Percentiles rank a stretch among this genome's conserved stretches.
Evolutionary conservation across 2,329 filamentous ascomycete species (phyloP).

Genomic region (Didymella keratinophila): DNA sequence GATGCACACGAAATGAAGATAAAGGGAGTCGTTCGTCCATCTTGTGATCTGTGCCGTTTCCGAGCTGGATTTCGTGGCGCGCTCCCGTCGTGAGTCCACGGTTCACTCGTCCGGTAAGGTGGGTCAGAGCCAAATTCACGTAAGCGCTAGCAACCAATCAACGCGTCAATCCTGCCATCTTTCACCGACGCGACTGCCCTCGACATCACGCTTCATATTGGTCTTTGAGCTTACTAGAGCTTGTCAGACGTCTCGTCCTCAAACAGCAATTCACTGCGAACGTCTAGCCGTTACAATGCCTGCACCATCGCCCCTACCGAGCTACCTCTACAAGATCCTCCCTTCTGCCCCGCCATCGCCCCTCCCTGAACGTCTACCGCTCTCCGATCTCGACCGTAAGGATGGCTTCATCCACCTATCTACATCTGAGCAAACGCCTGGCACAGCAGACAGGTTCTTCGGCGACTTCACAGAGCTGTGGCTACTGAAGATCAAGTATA

Average conservation of each 20-base stretch:
- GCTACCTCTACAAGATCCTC: slow-evolving; percentile 67
- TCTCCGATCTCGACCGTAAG: slow-evolving; percentile 66
- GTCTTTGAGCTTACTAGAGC: neutral
- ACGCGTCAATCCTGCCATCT: slow-evolving; percentile 11
- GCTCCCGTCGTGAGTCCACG: slow-evolving; percentile 20
- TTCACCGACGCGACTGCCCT: slow-evolving; percentile 10
- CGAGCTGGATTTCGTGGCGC: slow-evolving; percentile 23
- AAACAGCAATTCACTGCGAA: neutral
- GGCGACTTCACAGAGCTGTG: slow-evolving; percentile 52
- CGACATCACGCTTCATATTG: slow-evolving; percentile 3
- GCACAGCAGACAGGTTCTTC: slow-evolving; percentile 48
- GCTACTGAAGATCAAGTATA: slow-evolving; percentile 63
- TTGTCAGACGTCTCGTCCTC: neutral
- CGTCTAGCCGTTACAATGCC: slow-evolving; percentile 31
- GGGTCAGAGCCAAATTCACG: slow-evolving; percentile 1
- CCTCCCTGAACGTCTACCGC: slow-evolving; percentile 63
- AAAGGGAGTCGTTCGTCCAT: slow-evolving; percentile 12
- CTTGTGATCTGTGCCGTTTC: slow-evolving; percentile 19
- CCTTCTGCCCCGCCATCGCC: slow-evolving; percentile 61
- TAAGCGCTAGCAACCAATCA: slow-evolving; percentile 13
- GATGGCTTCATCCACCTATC: slow-evolving; percentile 71
- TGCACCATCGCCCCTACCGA: slow-evolving; percentile 44
- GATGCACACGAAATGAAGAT: neutral
- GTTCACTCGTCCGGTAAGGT: slow-evolving; percentile 16
- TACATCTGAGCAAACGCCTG: slow-evolving; percentile 59